Evolutionary conservation across 169 alveolate genomes (phyloP).

Genomic region (Cryptosporidium sp.): DNA sequence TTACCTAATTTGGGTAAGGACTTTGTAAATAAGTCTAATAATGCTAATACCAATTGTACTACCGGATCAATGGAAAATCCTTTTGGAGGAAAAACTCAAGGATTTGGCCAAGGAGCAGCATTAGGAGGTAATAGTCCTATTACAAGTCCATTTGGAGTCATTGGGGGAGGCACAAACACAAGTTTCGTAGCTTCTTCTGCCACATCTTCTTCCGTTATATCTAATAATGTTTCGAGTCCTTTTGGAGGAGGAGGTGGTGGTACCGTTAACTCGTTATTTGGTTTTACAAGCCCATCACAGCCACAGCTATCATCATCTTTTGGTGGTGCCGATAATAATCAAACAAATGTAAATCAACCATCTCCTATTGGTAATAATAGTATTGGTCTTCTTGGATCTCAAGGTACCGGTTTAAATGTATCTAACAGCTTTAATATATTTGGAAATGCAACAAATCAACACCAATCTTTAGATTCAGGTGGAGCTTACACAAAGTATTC

Average conservation of each 20-base stretch:
- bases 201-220: neutral
- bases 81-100: constrained; percentile 4
- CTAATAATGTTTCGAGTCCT: constrained; percentile 4
- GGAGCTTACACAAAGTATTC: constrained; percentile 11
- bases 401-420: neutral
- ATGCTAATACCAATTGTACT: neutral
- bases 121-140: neutral
- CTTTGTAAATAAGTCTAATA: neutral
- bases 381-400: neutral
- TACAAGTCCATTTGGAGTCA: neutral
- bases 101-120: neutral
- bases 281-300: neutral
- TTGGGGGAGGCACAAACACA: neutral
- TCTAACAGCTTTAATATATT: neutral
- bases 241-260: neutral
- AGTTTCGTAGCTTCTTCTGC: neutral
- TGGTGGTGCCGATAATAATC: neutral
- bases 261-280: neutral
- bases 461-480: neutral
- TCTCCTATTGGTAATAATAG: neutral
- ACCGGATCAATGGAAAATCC: neutral
- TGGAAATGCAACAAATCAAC: neutral
- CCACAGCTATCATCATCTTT: neutral
- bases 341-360: neutral
- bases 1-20: constrained; percentile 58